phyloP scores from a whole-genome alignment of 2,329 filamentous ascomycete species.

The Akanthomyces muscarius region DNA sequence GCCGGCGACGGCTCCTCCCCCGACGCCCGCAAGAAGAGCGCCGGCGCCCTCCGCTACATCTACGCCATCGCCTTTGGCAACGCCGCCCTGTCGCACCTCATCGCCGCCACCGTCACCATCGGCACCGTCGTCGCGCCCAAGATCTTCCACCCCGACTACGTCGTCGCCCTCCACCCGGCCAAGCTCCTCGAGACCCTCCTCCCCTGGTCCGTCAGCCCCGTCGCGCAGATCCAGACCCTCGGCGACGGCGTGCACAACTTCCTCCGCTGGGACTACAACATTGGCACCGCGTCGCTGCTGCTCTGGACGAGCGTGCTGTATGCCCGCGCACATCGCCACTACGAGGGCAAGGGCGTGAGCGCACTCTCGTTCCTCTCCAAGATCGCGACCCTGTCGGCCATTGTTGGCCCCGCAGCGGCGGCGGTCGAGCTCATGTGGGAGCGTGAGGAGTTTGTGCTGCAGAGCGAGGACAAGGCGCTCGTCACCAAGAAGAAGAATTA shows the following conservation, averaged over 20 bases:
- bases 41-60: conserved; percentile 17
- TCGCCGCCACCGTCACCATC: conserved; percentile 9
- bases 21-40: conserved; percentile 4
- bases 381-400: conserved; percentile 15
- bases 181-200: conserved; percentile 19
- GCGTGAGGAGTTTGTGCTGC: conserved; percentile 21
- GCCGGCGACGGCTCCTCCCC: conserved; percentile 1
- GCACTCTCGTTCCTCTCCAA: neutral
- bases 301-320: conserved; percentile 21
- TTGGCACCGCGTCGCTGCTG: conserved; percentile 20
- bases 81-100: conserved; percentile 20
- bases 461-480: conserved; percentile 10
- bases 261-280: conserved; percentile 22
- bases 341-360: conserved; percentile 4
- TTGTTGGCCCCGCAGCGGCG: conserved; percentile 20
- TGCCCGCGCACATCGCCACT: conserved; percentile 12
- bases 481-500: conserved; percentile 11
- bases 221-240: conserved; percentile 16
- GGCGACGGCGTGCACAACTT: conserved; percentile 21
- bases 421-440: conserved; percentile 24
- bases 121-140: conserved; percentile 18
- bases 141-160: conserved; percentile 17
- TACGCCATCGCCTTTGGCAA: conserved; percentile 21
- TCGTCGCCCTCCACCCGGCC: conserved; percentile 18
- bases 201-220: conserved; percentile 19